These are phyloP conservation scores for Tulasnella sp. DNA, from an alignment of 768 basidiomycete species.

Conservation along the genomic window DNA sequence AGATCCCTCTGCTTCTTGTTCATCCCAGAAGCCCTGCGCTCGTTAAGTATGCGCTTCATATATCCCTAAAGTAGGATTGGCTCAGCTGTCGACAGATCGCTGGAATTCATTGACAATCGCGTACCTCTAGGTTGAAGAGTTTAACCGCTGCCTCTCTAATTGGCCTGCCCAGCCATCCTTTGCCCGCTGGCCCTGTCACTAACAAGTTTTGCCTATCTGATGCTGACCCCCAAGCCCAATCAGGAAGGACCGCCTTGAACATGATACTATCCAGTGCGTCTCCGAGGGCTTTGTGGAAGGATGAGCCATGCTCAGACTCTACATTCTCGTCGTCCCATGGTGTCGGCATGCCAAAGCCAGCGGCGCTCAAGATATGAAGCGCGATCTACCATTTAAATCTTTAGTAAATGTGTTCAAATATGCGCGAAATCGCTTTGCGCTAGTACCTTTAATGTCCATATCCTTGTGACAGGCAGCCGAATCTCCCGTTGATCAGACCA, in stretches of 20 bases:
- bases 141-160: neutral
- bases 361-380: neutral
- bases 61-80: neutral
- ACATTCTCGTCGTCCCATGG: neutral
- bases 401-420: neutral
- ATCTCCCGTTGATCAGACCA: neutral
- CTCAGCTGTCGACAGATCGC: too few species aligned
- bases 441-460: neutral
- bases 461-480: neutral
- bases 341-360: neutral
- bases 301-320: too few species aligned
- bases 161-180: neutral
- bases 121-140: neutral
- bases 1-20: neutral
- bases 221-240: neutral
- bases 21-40: neutral
- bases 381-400: neutral
- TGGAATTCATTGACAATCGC: neutral
- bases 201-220: neutral
- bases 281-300: neutral
- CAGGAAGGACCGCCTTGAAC: neutral
- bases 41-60: slow-evolving; percentile 2
- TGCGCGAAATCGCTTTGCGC: neutral
- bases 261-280: slow-evolving; percentile 2
- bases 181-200: neutral